These are phyloP conservation scores for Phtheirospermum japonicum DNA, from an alignment of 257 asterid species.

Conservation along the genomic window DNA sequence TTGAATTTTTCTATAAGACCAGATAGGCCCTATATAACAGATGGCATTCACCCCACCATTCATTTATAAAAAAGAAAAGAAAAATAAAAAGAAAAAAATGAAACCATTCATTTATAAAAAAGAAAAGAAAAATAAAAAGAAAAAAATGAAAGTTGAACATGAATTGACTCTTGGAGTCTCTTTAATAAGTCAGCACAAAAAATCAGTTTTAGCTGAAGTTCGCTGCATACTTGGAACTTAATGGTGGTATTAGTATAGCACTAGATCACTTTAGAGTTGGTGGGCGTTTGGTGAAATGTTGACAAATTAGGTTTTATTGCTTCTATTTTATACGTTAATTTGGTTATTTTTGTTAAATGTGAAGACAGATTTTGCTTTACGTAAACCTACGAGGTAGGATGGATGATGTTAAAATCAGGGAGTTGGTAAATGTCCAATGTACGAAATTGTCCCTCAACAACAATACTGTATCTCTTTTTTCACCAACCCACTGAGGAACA, in stretches of 20 bases:
- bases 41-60: too few species aligned
- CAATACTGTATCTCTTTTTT: background rate
- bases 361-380: background rate
- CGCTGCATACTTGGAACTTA: conserved; percentile 20
- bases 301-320: conserved; percentile 15
- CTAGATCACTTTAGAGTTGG: conserved; percentile 25
- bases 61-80: too few species aligned
- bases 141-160: too few species aligned
- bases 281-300: conserved; percentile 30
- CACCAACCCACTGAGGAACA: conserved; percentile 14
- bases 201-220: background rate
- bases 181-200: background rate
- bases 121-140: too few species aligned
- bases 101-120: too few species aligned
- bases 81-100: too few species aligned
- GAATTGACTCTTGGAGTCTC: too few species aligned
- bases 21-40: too few species aligned
- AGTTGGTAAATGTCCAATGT: conserved; percentile 6
- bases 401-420: background rate
- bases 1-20: too few species aligned
- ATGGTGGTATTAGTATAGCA: conserved; percentile 13
- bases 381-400: background rate
- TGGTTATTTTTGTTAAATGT: background rate
- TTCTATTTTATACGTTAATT: background rate
- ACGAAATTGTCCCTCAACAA: conserved; percentile 25